Evolutionary conservation across 148 eudicot species (phyloP), one percentile per base, ranked within the genome.

Genomic region (Rhododendron ferrugineum): DNA sequence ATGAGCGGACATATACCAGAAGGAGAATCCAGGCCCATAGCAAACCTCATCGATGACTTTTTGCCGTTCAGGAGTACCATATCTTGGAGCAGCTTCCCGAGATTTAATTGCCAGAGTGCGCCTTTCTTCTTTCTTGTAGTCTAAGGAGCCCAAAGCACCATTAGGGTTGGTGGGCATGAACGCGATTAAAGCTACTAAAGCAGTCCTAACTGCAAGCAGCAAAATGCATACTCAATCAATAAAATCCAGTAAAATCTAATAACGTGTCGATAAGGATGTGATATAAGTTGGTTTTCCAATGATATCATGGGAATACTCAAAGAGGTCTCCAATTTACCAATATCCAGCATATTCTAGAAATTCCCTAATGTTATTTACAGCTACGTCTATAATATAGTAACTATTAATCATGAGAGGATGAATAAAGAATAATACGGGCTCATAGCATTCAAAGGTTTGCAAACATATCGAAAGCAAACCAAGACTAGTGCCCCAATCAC

Each of bases 91-190:
- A 72, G 89, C 87, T 87, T 92, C 95, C 85, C 99, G 98, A 89
- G 99, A 97, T 88, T 91, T 95, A 22, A 94, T 85, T 84, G 98
- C 99, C 37, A 97, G 93, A 84, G 83, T 87, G 79, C 89, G 93
- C 84, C 98, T 90, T 87, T 97, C 99, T 88, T 97, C 96, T 85
- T 97, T 95, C 76, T 93, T 91, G 85, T 93, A 97, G 89, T 97
- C 98, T 26, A 97, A 80, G 80, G 99, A 97, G 83, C 98, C 99
- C 90, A 97, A 81, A 18, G 99, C 99, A 46, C 99, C 98, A 88
- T 95, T 97, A 79, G 99, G 99, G 81, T 87, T 90, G 86, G 99
- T 97, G 34, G 99, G 99, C 99, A 97, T 97, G 89, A 97, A 97
- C 74, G 99, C 99, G 73, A 97, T 93, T 68, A 97, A 90, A 66